phyloP scores from a whole-genome alignment of 78 protist species.

The Isochrysis galbana region DNA sequence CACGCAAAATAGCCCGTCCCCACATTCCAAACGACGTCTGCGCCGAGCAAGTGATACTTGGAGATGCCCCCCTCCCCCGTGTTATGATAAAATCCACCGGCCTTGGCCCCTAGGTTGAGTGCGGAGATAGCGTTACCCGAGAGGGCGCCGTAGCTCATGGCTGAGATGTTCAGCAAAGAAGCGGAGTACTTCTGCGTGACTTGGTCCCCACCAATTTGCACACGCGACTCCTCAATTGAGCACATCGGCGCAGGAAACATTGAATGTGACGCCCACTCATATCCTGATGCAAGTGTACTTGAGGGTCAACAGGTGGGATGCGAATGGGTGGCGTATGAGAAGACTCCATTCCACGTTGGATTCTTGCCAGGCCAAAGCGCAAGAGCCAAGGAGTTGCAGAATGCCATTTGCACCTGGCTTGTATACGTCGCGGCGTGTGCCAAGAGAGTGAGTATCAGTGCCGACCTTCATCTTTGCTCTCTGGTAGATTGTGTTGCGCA shows the following conservation, averaged over 20 bases:
- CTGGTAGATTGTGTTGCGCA: conserved; percentile 2
- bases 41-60: neutral
- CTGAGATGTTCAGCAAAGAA: conserved; percentile 21
- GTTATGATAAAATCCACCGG: conserved; percentile 32
- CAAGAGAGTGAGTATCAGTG: neutral
- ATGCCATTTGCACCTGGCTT: too few relatives aligned
- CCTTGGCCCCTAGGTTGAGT: conserved; percentile 27
- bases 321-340: too few relatives aligned
- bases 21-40: conserved; percentile 24
- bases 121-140: conserved; percentile 30
- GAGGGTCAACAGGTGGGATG: too few relatives aligned
- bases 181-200: conserved; percentile 21
- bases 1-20: conserved; percentile 43
- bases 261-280: conserved; percentile 20
- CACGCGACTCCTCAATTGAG: neutral
- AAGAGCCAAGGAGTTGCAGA: too few relatives aligned
- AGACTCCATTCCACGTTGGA: too few relatives aligned
- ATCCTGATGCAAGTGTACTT: too few relatives aligned
- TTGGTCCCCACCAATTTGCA: neutral
- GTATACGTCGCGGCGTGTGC: conserved; percentile 22
- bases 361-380: too few relatives aligned
- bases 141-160: conserved; percentile 47
- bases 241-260: neutral
- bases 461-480: conserved; percentile 19
- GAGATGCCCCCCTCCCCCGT: conserved; percentile 26